phyloP scores from a whole-genome alignment of 441 rosid species.

The Populus tomentosa region DNA sequence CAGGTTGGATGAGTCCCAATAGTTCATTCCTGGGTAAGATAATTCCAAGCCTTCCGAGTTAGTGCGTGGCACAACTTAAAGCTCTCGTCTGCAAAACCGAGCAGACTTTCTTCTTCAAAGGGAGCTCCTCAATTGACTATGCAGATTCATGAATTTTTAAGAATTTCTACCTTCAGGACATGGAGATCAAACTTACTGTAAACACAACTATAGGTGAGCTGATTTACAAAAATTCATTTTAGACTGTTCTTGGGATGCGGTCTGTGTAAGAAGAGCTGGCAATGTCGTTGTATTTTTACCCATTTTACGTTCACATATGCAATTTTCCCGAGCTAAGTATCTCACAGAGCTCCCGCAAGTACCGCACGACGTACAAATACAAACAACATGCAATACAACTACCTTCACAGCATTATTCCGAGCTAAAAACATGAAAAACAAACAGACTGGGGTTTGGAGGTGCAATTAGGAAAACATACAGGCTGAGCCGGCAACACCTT shows the following conservation, averaged over 20 bases:
- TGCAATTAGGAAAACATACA: too few species aligned
- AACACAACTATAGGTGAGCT: neutral
- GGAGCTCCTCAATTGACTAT: conserved; percentile 8
- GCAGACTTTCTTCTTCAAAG: neutral
- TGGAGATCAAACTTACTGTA: conserved; percentile 4
- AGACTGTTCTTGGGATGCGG: neutral
- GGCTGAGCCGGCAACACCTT: too few species aligned
- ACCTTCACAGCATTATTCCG: too few species aligned
- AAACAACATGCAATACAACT: too few species aligned
- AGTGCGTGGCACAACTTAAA: conserved; percentile 10
- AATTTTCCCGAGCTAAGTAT: too few species aligned
- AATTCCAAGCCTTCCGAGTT: neutral
- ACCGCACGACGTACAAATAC: too few species aligned
- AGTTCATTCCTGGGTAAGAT: neutral
- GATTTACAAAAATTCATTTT: neutral
- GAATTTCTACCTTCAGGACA: conserved; percentile 10
- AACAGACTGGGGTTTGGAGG: too few species aligned
- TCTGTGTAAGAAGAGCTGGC: neutral
- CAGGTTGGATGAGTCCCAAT: neutral
- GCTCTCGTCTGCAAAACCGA: conserved; percentile 2
- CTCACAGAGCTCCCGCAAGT: too few species aligned
- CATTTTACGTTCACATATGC: neutral
- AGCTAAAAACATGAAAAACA: too few species aligned
- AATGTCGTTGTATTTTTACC: neutral
- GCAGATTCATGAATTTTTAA: conserved; percentile 5